Evolutionary conservation across 202 grass and related monocot species (phyloP), one percentile per base, ranked within the genome.

Genomic region (Setaria viridis): DNA sequence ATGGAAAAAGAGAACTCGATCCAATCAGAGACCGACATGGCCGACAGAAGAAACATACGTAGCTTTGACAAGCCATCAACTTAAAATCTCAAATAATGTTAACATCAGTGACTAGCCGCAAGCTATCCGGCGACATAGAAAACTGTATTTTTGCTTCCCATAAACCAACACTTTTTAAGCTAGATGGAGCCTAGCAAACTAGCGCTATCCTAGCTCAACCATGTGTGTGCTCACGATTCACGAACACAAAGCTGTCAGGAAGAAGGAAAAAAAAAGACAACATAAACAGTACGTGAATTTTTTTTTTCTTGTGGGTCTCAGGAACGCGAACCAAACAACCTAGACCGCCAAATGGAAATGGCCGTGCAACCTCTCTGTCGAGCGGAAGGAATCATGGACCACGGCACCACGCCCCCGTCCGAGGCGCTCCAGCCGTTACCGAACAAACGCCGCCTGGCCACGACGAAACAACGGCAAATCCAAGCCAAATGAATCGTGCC

Each of bases 361-460:
- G 56, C 39, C 12, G 5, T 1, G 70, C 47, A 43, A 70, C 42
- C 62, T n/a, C 30, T 48, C 3, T 2, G 14, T 70, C 43, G 57
- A 77, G 80, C 54, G n/a, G 15, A 63, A 51, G 53, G 62, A 62
- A 87, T 69, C 41, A 14, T 81, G 78, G 62, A 57, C 80, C 72
- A 54, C 41, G 62, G 39, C 39, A 41, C 39, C 39, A 41, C 39
- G 39, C 39, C 19, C 5, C 71, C 49, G 29, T 64, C 34, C 84
- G n/a, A 1, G 3, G n/a, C 65, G 9, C 25, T 16, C 39, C 65
- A 21, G 7, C 64, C 72, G 29, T 55, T 72, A 65, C 25, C 4
- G 65, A 72, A 11, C 68, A 80, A 80, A 85, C 41, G 50, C 69
- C 68, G 76, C 68, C 81, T 50, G 14, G 47, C 86, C 86, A 83